These are phyloP conservation scores for Rhizopus delemar DNA, from an alignment of 371 early-diverging fungal species.

Conservation along the genomic window DNA sequence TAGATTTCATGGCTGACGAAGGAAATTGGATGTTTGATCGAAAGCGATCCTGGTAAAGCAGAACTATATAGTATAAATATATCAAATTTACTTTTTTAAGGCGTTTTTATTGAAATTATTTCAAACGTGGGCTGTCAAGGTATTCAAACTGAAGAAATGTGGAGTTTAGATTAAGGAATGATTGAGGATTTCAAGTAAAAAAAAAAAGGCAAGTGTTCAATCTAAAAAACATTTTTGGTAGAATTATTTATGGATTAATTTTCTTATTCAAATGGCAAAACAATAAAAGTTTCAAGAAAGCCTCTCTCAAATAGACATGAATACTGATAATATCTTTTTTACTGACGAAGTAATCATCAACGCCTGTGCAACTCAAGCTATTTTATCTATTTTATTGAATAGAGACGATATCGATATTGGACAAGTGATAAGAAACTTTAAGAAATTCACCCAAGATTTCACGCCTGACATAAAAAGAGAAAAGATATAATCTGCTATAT, in stretches of 20 bases:
- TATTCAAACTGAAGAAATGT: constrained; percentile 83
- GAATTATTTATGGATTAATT: constrained; percentile 82
- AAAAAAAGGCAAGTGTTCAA: not conserved
- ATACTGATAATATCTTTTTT: constrained; percentile 69
- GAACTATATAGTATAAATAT: not conserved
- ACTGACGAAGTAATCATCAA: constrained; percentile 77
- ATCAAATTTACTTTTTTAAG: constrained; percentile 30
- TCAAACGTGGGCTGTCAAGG: constrained; percentile 80
- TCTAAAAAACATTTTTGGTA: constrained; percentile 19
- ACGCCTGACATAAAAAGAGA: constrained; percentile 69
- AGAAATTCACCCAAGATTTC: constrained; percentile 76
- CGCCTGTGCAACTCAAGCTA: constrained; percentile 95
- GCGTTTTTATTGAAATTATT: constrained; percentile 90
- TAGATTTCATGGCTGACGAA: constrained; percentile 51
- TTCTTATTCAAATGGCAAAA: constrained; percentile 90
- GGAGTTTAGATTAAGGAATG: constrained; percentile 67
- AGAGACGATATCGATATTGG: constrained; percentile 74
- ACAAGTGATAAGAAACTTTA: constrained; percentile 71
- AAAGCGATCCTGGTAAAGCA: constrained; percentile 80
- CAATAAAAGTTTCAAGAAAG: constrained; percentile 33
- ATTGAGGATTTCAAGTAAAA: constrained; percentile 65
- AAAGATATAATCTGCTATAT: not conserved
- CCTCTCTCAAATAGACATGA: constrained; percentile 14
- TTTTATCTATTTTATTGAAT: constrained; percentile 85
- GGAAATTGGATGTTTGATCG: constrained; percentile 86